Base-by-base conservation (phyloP, 176 grass and related monocot genomes). In the Zoysia pacifica region DNA sequence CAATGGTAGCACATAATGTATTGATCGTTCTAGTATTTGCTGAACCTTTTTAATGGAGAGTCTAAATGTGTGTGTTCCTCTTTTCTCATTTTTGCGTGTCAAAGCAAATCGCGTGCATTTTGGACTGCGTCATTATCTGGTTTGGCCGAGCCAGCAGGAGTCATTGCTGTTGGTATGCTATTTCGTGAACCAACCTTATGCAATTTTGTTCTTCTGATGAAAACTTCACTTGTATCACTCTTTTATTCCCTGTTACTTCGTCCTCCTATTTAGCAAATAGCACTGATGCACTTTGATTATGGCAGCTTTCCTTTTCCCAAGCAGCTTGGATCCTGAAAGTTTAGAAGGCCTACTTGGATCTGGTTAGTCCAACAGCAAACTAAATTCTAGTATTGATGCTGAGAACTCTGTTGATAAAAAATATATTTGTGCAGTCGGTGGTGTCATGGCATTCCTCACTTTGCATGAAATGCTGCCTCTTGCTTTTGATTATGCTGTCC, bases 371-470 rank as follows among this genome's bases (percentile, higher is more conserved):
- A 11, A 50, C 67, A 71, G 79, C 75, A 48, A 74, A 70, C n/a
- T 35, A 4, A 48, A 72, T 56, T 37, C 16, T 52, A 15, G 28
- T 71, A 20, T 71, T 52, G 8, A 60, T 72, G 13, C 28, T 36
- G 36, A 77, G 49, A 62, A 61, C 11, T 77, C 47, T 73, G 49
- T 65, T 79, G 43, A 69, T 53, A 39, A 74, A 15, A 62, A 48
- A 0, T 62, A 1, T 77, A 54, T 63, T 71, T 65, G 7, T 2
- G 72, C 85, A 98, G 96, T 98, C 81, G 96, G 92, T 86, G 96
- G 96, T 73, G 90, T 98, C 65, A 98, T 94, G 96, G 96, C 92
- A 73, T 94, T 98, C 82, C 93, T 94, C 58, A 98, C 96, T 77
- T 89, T 98, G 86, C 96, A 98, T 79, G 96, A 98, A 86, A 91